Conservation (phyloP, 2,329 filamentous ascomycete species). For the Botrytis galanthina region DNA sequence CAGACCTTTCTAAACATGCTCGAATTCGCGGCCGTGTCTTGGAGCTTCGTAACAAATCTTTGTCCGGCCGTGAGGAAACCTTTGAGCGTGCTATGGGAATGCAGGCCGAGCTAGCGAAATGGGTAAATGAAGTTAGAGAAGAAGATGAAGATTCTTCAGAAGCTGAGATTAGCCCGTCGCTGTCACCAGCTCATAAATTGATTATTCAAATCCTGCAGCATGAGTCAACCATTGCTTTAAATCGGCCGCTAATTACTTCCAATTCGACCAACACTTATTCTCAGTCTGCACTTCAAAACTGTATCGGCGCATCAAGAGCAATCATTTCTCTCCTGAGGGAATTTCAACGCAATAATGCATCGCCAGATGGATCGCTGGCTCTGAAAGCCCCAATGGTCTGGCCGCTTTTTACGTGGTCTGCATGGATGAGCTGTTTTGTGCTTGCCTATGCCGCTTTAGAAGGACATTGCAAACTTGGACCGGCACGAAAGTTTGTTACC, state of each 20-base stretch:
- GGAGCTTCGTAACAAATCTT: neutral
- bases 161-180: neutral
- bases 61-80: neutral
- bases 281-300: neutral
- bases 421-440: neutral
- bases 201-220: neutral
- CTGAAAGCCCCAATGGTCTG: neutral
- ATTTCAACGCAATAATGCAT: neutral
- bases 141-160: neutral
- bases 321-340: neutral
- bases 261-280: neutral
- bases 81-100: neutral
- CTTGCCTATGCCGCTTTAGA: neutral
- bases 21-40: neutral
- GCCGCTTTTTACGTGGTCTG: neutral
- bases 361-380: neutral
- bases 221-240: neutral
- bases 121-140: neutral
- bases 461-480: neutral
- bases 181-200: neutral
- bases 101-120: neutral
- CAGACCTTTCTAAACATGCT: neutral
- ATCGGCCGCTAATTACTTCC: neutral
- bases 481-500: neutral
- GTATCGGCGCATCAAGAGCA: neutral